Evolutionary conservation across 108 stramenopile species (phyloP).

Genomic region (Ochromonas danica): DNA sequence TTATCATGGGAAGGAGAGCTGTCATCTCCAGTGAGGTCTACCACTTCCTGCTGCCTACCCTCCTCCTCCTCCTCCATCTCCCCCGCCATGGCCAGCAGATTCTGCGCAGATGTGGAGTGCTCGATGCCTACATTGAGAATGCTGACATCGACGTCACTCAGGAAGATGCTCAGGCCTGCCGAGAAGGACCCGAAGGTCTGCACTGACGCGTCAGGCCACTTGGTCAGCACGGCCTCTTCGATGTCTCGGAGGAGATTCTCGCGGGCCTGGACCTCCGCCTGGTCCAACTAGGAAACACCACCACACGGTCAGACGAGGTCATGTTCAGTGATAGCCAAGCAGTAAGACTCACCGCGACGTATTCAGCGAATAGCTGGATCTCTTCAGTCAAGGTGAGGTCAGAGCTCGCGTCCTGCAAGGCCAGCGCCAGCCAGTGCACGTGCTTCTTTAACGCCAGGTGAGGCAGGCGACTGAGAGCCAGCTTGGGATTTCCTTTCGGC

Average conservation of each 20-base stretch:
- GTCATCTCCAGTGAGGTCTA: no score
- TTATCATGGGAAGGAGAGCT: neutral
- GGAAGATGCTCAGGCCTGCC: slow-evolving; percentile 3
- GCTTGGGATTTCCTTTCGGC: no score
- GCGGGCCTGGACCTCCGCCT: slow-evolving; percentile 1
- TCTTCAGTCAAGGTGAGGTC: slow-evolving; percentile 4
- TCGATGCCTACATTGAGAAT: neutral
- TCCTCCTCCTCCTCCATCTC: no score
- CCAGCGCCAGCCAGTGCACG: neutral
- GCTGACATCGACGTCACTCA: slow-evolving; percentile 7
- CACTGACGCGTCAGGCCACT: neutral
- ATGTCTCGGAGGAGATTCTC: slow-evolving; percentile 19
- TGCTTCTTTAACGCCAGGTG: neutral
- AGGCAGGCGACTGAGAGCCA: no score
- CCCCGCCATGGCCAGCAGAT: no score
- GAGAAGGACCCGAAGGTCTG: slow-evolving; percentile 7
- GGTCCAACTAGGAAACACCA: neutral
- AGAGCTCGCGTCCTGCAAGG: neutral
- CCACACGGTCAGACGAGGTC: neutral
- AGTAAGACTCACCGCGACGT: slow-evolving; percentile 1
- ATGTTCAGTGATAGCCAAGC: no score
- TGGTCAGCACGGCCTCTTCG: neutral
- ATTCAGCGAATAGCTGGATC: neutral
- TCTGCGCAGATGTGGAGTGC: no score
- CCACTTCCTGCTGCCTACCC: no score